A percentile compares a stretch with the other conserved stretches of the same genome.
Conservation (phyloP, 208 protist genomes). For the Trypanosoma lewisi region DNA sequence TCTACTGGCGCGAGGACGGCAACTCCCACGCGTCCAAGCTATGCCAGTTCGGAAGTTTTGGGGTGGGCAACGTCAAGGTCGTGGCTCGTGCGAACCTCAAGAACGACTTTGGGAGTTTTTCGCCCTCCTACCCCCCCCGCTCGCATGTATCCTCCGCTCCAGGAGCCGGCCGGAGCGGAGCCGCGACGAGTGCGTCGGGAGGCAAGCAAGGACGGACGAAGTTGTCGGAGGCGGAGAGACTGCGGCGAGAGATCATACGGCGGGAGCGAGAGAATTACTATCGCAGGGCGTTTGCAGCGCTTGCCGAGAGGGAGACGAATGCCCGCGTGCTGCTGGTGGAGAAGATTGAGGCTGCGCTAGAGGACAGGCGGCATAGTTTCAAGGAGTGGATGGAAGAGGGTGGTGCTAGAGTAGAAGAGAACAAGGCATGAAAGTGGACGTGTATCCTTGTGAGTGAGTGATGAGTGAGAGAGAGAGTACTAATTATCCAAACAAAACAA, state of each 20-base stretch:
- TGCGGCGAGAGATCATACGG: conserved; percentile 47
- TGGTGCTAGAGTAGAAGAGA: conserved; percentile 23
- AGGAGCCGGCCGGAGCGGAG: neutral
- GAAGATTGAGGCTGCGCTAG: conserved; percentile 16
- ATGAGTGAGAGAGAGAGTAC: too few species aligned
- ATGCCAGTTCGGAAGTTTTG: conserved; percentile 67
- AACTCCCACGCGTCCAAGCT: conserved; percentile 56
- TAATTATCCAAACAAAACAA: conserved; percentile 6
- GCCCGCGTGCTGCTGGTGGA: conserved; percentile 37
- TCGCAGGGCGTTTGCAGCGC: conserved; percentile 27
- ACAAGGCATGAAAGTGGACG: too few species aligned
- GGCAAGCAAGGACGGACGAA: conserved; percentile 4
- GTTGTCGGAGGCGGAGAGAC: conserved; percentile 25
- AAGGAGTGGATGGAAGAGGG: conserved; percentile 7
- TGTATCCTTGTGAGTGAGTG: too few species aligned
- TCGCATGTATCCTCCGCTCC: neutral
- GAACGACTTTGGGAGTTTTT: neutral
- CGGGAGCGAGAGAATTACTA: conserved; percentile 36
- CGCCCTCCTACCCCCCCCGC: neutral
- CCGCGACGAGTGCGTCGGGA: neutral
- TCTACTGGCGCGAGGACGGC: conserved; percentile 73
- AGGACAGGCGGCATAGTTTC: conserved; percentile 23
- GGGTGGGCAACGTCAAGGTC: conserved; percentile 46
- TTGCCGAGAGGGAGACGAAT: conserved; percentile 35
- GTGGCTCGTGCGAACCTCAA: conserved; percentile 57